Conservation (phyloP, 768 basidiomycete species). For the Termitomyces sp. region DNA sequence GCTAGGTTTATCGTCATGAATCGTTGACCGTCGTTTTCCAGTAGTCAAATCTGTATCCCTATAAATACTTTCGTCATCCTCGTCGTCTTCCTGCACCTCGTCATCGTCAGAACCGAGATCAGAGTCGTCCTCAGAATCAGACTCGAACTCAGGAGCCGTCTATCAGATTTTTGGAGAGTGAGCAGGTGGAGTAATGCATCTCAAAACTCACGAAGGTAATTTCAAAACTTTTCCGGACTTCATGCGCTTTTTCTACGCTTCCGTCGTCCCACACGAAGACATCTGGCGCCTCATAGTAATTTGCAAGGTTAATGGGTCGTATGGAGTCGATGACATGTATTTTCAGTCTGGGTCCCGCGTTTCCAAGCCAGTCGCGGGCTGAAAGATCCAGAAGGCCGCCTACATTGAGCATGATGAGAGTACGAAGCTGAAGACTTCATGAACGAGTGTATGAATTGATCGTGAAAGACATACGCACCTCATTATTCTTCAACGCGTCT, state of each 20-base stretch:
- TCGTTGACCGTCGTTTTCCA: slow-evolving; percentile 45
- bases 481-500: slow-evolving; percentile 58
- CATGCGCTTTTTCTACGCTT: slow-evolving; percentile 59
- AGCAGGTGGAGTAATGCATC: background rate
- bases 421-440: slow-evolving; percentile 56
- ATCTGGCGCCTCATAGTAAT: slow-evolving; percentile 70
- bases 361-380: slow-evolving; percentile 69
- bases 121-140: slow-evolving; percentile 39
- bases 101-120: slow-evolving; percentile 29
- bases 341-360: slow-evolving; percentile 52
- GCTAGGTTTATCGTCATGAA: slow-evolving; percentile 30
- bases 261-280: slow-evolving; percentile 91
- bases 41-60: slow-evolving; percentile 35
- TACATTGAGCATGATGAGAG: slow-evolving; percentile 88
- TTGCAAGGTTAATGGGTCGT: slow-evolving; percentile 84
- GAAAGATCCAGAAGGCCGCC: slow-evolving; percentile 85
- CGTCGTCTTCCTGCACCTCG: slow-evolving; percentile 28
- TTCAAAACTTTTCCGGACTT: slow-evolving; percentile 81
- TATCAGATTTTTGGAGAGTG: slow-evolving; percentile 21
- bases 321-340: slow-evolving; percentile 95
- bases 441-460: background rate
- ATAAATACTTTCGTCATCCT: slow-evolving; percentile 36
- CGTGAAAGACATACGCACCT: slow-evolving; percentile 38
- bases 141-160: slow-evolving; percentile 63
- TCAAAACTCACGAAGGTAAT: slow-evolving; percentile 58